phyloP scores from a whole-genome alignment of 1,284 basidiomycete species.

The Cystobasidium pallidum region DNA sequence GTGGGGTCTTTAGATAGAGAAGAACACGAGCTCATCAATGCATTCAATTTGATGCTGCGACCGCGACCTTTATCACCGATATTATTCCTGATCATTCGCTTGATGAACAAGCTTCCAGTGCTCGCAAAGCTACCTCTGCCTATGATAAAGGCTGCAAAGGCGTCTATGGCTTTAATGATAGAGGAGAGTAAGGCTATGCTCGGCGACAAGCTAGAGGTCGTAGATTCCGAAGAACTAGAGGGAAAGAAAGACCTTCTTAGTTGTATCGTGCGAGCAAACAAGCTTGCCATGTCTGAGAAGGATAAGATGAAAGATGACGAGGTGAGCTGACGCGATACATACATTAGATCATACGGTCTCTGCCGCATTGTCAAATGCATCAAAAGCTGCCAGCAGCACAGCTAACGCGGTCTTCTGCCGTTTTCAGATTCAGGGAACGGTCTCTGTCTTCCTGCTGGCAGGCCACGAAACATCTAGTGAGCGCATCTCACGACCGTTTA shows the following conservation, averaged over 20 bases:
- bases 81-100: constrained; percentile 12
- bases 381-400: too few species aligned
- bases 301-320: constrained; percentile 68
- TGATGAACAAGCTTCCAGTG: constrained; percentile 14
- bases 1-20: constrained; percentile 61
- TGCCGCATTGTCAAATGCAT: too few species aligned
- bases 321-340: constrained; percentile 65
- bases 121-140: constrained; percentile 25
- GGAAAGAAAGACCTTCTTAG: constrained; percentile 41
- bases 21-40: constrained; percentile 64
- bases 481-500: not conserved
- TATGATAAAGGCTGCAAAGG: constrained; percentile 6
- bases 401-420: too few species aligned
- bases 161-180: constrained; percentile 16
- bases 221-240: constrained; percentile 21
- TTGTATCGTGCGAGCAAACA: constrained; percentile 39
- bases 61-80: constrained; percentile 50
- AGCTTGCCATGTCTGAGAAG: constrained; percentile 7
- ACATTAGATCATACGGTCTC: too few species aligned
- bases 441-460: constrained; percentile 60
- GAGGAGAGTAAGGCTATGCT: constrained; percentile 41
- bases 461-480: constrained; percentile 65
- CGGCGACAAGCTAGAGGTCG: constrained; percentile 14
- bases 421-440: not conserved
- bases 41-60: constrained; percentile 64